Conservation (phyloP, 2,329 filamentous ascomycete species). For the Juglanconis juglandina region DNA sequence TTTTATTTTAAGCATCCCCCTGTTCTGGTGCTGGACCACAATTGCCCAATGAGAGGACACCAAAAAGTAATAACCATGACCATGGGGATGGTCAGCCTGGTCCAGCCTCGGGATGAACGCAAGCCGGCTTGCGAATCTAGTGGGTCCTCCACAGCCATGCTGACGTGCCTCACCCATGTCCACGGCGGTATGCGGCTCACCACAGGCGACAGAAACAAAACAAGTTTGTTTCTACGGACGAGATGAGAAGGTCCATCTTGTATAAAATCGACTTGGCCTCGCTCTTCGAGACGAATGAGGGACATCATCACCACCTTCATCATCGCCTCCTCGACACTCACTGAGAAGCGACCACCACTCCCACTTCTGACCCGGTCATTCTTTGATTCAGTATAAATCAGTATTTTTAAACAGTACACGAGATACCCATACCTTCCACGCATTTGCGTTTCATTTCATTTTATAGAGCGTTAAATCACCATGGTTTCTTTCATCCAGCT, state of each 20-base stretch:
- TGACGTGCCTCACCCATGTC: not conserved
- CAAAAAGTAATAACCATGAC: not conserved
- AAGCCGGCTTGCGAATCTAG: not conserved
- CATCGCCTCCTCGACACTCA: too few species aligned
- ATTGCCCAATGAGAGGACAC: not conserved
- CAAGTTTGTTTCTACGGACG: too few species aligned
- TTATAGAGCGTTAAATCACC: not conserved
- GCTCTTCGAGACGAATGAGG: too few species aligned
- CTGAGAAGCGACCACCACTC: too few species aligned
- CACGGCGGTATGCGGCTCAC: too few species aligned
- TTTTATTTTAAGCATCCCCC: not conserved
- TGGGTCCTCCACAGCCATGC: not conserved
- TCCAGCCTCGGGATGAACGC: not conserved
- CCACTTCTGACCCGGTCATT: too few species aligned
- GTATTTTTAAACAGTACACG: not conserved
- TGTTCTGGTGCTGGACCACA: not conserved
- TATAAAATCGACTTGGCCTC: too few species aligned
- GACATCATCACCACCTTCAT: too few species aligned
- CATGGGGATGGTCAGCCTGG: not conserved
- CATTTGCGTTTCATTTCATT: not conserved
- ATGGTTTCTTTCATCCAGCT: slow-evolving; percentile 17
- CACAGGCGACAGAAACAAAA: too few species aligned
- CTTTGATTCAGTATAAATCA: too few species aligned
- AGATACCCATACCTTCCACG: not conserved
- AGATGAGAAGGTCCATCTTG: too few species aligned